Evolutionary conservation across 345 rosid species (phyloP).

Genomic region (Turritis glabra): DNA sequence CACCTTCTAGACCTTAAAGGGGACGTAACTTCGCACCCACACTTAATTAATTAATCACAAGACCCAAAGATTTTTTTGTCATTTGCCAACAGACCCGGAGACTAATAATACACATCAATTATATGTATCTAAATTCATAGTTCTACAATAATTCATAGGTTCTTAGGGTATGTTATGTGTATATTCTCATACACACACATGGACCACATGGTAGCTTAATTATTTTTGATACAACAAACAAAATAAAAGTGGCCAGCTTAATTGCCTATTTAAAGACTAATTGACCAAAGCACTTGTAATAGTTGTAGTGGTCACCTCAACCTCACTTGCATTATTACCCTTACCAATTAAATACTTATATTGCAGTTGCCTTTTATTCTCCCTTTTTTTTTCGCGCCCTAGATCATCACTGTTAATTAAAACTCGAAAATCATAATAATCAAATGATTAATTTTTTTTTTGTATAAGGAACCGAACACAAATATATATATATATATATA

Average conservation of each 20-base stretch:
- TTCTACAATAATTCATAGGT: neutral
- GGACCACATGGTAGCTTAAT: slow-evolving; percentile 35
- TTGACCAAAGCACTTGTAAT: slow-evolving; percentile 19
- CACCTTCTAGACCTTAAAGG: slow-evolving; percentile 6
- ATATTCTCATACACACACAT: slow-evolving; percentile 27
- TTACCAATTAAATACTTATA: neutral
- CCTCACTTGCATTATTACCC: slow-evolving; percentile 18
- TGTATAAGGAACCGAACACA: too few relatives aligned
- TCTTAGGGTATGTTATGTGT: neutral
- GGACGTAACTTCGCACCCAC: slow-evolving; percentile 19
- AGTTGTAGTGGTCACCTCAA: neutral
- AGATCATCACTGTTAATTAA: neutral
- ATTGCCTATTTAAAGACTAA: neutral
- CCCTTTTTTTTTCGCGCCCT: neutral
- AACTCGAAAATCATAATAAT: neutral
- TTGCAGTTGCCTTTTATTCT: neutral
- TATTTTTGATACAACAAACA: neutral
- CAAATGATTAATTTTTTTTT: too few relatives aligned
- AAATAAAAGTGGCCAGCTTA: neutral
- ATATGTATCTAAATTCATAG: neutral
- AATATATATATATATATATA: slow-evolving; percentile 16
- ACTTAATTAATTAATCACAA: neutral
- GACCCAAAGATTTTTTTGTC: neutral
- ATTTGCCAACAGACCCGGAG: slow-evolving; percentile 15
- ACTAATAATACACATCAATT: slow-evolving; percentile 13